A percentile compares a stretch with the other conserved stretches of the same genome.
These are phyloP conservation scores for Didymella keratinophila DNA, from an alignment of 2,329 filamentous ascomycete genomes.

Conservation along the genomic window DNA sequence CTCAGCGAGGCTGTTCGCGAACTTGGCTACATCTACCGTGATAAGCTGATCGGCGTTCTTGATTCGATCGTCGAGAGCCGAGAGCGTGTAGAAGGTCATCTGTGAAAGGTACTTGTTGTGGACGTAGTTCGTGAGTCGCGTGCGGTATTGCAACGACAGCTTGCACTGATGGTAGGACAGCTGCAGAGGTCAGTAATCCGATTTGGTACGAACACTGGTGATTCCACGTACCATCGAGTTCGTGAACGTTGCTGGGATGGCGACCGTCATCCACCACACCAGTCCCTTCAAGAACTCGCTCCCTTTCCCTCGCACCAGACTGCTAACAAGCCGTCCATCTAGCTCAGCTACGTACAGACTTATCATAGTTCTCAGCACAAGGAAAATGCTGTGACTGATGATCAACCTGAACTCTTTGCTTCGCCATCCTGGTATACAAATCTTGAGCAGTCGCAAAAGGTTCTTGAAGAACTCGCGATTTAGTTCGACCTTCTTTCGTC, in stretches of 20 bases:
- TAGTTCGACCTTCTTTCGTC: constrained; percentile 83
- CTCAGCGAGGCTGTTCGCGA: constrained; percentile 93
- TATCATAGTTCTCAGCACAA: constrained; percentile 88
- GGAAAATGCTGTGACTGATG: constrained; percentile 89
- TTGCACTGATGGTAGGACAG: constrained; percentile 97
- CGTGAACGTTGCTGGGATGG: constrained; percentile 94
- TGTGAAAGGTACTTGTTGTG: constrained; percentile 97
- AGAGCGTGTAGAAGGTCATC: constrained; percentile 97
- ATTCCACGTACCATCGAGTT: constrained; percentile 85
- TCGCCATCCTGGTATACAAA: constrained; percentile 88
- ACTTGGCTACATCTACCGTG: constrained; percentile 94
- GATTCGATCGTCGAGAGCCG: constrained; percentile 93
- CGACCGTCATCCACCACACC: constrained; percentile 98
- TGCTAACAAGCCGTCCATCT: constrained; percentile 92
- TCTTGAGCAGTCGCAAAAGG: constrained; percentile 77
- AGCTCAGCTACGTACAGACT: constrained; percentile 96
- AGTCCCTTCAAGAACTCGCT: constrained; percentile 88
- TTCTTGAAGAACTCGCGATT: constrained; percentile 87
- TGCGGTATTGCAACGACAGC: constrained; percentile 89
- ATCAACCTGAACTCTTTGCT: constrained; percentile 88
- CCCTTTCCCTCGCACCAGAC: constrained; percentile 87
- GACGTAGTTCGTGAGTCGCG: constrained; percentile 90
- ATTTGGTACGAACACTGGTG: neutral
- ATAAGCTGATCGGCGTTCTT: constrained; percentile 98
- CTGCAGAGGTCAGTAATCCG: constrained; percentile 57